Percentiles rank a stretch among this genome's conserved stretches.
These are phyloP conservation scores for Lasiosphaeria ovina DNA, from an alignment of 495 filamentous ascomycete genomes.

Conservation along the genomic window DNA sequence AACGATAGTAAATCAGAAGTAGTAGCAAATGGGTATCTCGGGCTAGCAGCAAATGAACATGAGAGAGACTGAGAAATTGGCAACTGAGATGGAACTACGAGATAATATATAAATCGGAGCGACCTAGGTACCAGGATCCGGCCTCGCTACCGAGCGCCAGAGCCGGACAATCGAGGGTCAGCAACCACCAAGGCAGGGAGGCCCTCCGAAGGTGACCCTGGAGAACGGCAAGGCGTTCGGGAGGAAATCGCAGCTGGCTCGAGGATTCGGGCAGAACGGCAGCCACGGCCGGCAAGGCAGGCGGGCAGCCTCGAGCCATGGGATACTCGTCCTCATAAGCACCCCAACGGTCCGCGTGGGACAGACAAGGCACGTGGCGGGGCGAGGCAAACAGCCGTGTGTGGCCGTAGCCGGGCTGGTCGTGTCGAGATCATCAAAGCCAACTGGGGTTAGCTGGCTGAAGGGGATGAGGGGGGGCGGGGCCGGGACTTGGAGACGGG, in stretches of 20 bases:
- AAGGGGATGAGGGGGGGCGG: slow-evolving; percentile 22
- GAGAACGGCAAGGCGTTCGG: slow-evolving; percentile 31
- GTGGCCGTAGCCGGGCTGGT: background rate
- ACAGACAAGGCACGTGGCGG: background rate
- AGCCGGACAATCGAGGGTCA: slow-evolving; percentile 9
- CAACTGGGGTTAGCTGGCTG: slow-evolving; percentile 18
- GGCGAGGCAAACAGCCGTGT: background rate
- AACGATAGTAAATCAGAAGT: background rate
- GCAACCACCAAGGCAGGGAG: background rate
- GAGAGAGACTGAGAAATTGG: background rate
- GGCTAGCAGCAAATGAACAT: background rate
- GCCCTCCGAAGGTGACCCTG: slow-evolving; percentile 7
- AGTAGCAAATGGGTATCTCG: background rate
- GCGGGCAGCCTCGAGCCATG: slow-evolving; percentile 10
- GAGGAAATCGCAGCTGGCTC: slow-evolving; percentile 10
- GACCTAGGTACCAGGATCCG: slow-evolving; percentile 24
- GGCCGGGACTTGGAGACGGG: slow-evolving; percentile 39
- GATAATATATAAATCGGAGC: slow-evolving; percentile 11
- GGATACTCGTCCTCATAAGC: background rate
- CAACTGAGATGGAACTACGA: slow-evolving; percentile 1
- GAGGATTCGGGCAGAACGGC: background rate
- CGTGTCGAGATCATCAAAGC: slow-evolving; percentile 12
- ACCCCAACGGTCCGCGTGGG: background rate
- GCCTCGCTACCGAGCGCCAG: slow-evolving; percentile 22
- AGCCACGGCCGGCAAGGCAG: slow-evolving; percentile 10